These are phyloP conservation scores for Clarireedia monteithiana DNA, from an alignment of 2,329 filamentous ascomycete species.

Conservation along the genomic window DNA sequence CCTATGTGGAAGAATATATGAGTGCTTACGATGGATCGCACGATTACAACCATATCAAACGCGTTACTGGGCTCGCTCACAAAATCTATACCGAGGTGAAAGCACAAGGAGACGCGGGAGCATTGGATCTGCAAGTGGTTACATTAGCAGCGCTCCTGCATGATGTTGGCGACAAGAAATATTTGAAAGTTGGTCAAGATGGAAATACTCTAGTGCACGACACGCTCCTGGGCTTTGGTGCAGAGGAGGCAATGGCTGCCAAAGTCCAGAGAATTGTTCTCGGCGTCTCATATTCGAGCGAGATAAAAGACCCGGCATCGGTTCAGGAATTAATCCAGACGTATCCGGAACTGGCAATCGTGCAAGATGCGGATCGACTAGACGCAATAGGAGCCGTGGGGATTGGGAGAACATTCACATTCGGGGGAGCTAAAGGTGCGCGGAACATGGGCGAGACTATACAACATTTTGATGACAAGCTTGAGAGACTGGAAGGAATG, in stretches of 20 bases:
- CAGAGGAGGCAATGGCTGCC: constrained; percentile 49
- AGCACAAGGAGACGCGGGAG: constrained; percentile 13
- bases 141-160: constrained; percentile 71
- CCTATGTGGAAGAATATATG: constrained; percentile 66
- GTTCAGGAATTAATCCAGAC: constrained; percentile 50
- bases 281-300: constrained; percentile 73
- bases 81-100: constrained; percentile 25
- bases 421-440: constrained; percentile 55
- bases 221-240: constrained; percentile 53
- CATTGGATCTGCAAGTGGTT: constrained; percentile 48
- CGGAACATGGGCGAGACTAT: constrained; percentile 58
- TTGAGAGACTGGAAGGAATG: constrained; percentile 46
- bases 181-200: constrained; percentile 44
- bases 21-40: constrained; percentile 75
- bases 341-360: constrained; percentile 72
- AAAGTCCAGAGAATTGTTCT: constrained; percentile 68
- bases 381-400: constrained; percentile 88
- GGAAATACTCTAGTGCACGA: constrained; percentile 47
- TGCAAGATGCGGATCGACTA: constrained; percentile 91
- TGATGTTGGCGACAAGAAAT: constrained; percentile 67
- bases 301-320: constrained; percentile 55
- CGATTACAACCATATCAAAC: constrained; percentile 77
- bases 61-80: constrained; percentile 66
- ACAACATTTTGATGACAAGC: constrained; percentile 68
- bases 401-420: constrained; percentile 72